phyloP scores from a whole-genome alignment of 441 rosid species.

The Erodium moschatum region DNA sequence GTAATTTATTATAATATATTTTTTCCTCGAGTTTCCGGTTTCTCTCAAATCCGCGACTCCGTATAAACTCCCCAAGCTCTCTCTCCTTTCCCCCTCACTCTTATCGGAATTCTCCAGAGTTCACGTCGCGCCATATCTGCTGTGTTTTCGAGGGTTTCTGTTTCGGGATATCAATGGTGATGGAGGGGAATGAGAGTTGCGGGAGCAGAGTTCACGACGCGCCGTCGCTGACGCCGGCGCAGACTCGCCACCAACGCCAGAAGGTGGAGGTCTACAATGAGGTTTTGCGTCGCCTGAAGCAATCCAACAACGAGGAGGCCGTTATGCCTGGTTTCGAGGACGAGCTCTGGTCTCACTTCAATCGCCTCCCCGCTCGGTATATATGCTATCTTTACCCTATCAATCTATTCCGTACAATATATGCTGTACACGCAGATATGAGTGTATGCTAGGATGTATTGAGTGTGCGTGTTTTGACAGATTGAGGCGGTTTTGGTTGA shows the following conservation, averaged over 20 bases:
- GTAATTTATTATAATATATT: too few species aligned
- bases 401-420: background rate
- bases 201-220: constrained; percentile 31
- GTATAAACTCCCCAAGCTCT: background rate
- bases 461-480: background rate
- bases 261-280: constrained; percentile 44
- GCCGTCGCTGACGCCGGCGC: constrained; percentile 18
- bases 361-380: constrained; percentile 58
- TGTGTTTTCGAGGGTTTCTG: too few species aligned
- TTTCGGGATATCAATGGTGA: constrained; percentile 32
- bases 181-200: constrained; percentile 51
- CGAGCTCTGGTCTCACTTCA: constrained; percentile 61
- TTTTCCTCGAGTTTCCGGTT: background rate
- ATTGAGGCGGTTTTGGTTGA: background rate
- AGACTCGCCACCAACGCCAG: constrained; percentile 39
- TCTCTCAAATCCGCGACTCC: background rate
- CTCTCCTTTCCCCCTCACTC: background rate
- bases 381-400: background rate
- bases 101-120: background rate
- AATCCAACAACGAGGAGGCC: constrained; percentile 32
- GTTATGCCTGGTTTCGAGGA: constrained; percentile 39
- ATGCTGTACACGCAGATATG: too few species aligned
- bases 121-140: background rate
- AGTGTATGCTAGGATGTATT: background rate
- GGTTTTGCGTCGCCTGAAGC: constrained; percentile 48